Base-by-base conservation (phyloP, 2,329 filamentous ascomycete species). In the Sarocladium oryzae region DNA sequence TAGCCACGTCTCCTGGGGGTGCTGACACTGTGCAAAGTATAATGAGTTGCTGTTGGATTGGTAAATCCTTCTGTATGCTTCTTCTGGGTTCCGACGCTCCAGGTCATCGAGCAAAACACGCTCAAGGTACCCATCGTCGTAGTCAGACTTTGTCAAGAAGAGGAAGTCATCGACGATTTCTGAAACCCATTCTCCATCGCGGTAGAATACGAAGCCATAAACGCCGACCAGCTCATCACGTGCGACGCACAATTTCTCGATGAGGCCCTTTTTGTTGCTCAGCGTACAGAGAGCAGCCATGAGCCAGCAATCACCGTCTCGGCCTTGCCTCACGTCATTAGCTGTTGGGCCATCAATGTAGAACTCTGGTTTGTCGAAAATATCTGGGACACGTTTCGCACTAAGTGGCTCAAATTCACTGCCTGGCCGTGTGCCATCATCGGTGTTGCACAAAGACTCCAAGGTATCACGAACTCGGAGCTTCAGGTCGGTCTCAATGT, bases 241-340 rank as follows among this genome's bases (percentile, higher is more conserved):
- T 4, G 81, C 84, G 45, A 93, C 85, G 56, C 88, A 93, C 8
- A 90, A 73, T 51, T 72, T 78, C 63, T 90, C 82, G 50, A 93
- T 87, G 55, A 91, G 66, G 0, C 79, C 82, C 18, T 78, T 69
- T 65, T 88, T 87, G 61, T 88, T 89, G 57, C 82, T 84, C 55
- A 95, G 75, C 0, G 87, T 89, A 55, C 85, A 88, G 37, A 95
- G 67, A 1, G 88, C 86, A 6, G 89, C 85, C 71, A 95, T 82
- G 52, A 93, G 80, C 88, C 89, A 95, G 65, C 89, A 95, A 62
- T 95, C 88, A 2, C 89, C 89, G 55, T 85, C 82, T 8, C 79
- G 76, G 2, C 89, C 89, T 64, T 93, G 89, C 28, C 85, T 79
- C 18, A 95, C 84, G 65, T 95, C 88, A 56, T 85, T 85, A 16